Percentiles rank a stretch among this genome's conserved stretches.
These are phyloP conservation scores for Vitis hybrid DNA, from an alignment of 177 flowering plant species.

Conservation along the genomic window DNA sequence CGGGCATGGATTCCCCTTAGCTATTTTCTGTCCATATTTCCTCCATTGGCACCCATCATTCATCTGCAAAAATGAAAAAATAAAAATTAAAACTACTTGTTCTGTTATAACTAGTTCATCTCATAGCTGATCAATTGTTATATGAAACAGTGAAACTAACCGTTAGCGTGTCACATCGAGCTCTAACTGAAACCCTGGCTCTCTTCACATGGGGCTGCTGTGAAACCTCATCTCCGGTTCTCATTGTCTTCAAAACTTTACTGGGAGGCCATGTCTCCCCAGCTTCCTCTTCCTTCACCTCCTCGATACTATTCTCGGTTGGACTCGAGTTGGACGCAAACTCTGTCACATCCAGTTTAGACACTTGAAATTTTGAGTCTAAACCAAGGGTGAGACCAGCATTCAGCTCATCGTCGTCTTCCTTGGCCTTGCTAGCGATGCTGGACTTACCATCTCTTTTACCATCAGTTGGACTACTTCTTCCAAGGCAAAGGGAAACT, in stretches of 20 bases:
- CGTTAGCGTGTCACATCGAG: conserved; percentile 90
- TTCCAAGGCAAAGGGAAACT: conserved; percentile 76
- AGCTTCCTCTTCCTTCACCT: conserved; percentile 39
- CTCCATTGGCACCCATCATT: conserved; percentile 99
- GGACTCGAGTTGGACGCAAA: conserved; percentile 22
- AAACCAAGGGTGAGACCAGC: conserved; percentile 47
- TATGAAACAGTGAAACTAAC: conserved; percentile 33
- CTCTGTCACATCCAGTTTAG: conserved; percentile 13
- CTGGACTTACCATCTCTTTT: conserved; percentile 28
- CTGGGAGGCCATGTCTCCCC: conserved; percentile 55
- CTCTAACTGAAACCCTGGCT: conserved; percentile 94
- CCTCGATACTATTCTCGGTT: conserved; percentile 40
- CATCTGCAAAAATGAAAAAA: conserved; percentile 47
- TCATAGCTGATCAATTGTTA: not conserved
- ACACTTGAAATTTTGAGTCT: conserved; percentile 32
- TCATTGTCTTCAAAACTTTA: conserved; percentile 40
- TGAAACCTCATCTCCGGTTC: conserved; percentile 46
- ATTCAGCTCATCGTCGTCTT: conserved; percentile 20
- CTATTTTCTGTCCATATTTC: conserved; percentile 91
- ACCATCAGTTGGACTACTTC: conserved; percentile 25
- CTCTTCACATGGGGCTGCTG: conserved; percentile 43
- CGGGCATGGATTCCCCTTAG: conserved; percentile 98
- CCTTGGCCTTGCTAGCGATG: conserved; percentile 7
- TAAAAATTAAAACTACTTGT: not conserved
- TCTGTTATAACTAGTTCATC: too few relatives aligned